Evolutionary conservation across 2,329 filamentous ascomycete species (phyloP).

Genomic region (Penicillium sp.): DNA sequence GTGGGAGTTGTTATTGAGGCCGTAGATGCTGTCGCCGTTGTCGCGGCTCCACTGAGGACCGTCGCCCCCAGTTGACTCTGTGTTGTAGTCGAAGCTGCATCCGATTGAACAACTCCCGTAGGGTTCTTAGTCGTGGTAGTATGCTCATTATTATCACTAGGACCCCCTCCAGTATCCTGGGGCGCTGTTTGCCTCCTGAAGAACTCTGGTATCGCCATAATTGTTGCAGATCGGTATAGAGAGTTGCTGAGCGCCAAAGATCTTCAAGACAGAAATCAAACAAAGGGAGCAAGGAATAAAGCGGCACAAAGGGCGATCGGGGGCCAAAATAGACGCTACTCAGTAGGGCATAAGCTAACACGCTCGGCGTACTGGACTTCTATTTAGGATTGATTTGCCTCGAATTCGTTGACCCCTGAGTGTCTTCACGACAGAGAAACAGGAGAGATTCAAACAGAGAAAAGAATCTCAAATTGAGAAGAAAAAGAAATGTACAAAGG

Average conservation of each 20-base stretch:
- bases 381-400: neutral
- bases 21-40: neutral
- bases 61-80: neutral
- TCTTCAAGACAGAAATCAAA: neutral
- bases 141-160: neutral
- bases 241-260: neutral
- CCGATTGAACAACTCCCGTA: neutral
- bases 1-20: neutral
- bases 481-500: neutral
- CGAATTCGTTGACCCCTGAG: neutral
- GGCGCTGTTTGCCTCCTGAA: neutral
- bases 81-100: neutral
- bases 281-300: neutral
- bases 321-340: slow-evolving; percentile 3
- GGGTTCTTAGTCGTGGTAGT: neutral
- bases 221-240: neutral
- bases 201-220: neutral
- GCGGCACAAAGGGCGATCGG: neutral
- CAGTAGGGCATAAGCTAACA: neutral
- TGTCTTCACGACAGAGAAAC: neutral
- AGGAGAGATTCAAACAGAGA: neutral
- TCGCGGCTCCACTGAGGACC: neutral
- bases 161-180: neutral
- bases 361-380: neutral
- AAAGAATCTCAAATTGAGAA: neutral